phyloP scores from a whole-genome alignment of 495 filamentous ascomycete species.

The Copromyces sp. region DNA sequence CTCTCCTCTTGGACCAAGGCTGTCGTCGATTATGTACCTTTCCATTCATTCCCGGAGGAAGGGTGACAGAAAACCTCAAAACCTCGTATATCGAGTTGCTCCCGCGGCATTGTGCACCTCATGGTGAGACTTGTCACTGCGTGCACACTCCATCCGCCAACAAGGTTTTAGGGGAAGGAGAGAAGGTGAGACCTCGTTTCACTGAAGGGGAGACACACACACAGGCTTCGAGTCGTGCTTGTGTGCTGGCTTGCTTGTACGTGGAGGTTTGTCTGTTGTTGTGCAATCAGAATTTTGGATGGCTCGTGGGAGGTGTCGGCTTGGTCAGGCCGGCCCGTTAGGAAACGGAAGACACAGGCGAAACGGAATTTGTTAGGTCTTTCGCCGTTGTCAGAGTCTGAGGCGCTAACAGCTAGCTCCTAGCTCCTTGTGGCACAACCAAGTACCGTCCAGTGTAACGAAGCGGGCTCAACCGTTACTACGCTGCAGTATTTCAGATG shows the following conservation, averaged over 20 bases:
- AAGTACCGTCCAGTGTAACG: background rate
- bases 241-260: background rate
- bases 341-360: background rate
- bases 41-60: background rate
- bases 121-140: background rate
- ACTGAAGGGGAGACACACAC: background rate
- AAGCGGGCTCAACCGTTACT: background rate
- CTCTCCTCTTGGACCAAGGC: background rate
- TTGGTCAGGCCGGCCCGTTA: background rate
- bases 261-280: background rate
- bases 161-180: background rate
- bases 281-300: background rate
- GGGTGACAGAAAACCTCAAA: background rate
- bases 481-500: background rate
- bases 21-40: background rate
- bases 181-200: background rate
- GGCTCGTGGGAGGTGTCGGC: background rate
- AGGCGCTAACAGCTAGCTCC: background rate
- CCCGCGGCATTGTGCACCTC: background rate
- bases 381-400: background rate
- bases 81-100: background rate
- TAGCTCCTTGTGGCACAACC: background rate
- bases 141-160: background rate
- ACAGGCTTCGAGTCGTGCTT: background rate
- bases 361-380: background rate